phyloP scores from a whole-genome alignment of 768 basidiomycete genomes.

The Macrocybe gigantea region DNA sequence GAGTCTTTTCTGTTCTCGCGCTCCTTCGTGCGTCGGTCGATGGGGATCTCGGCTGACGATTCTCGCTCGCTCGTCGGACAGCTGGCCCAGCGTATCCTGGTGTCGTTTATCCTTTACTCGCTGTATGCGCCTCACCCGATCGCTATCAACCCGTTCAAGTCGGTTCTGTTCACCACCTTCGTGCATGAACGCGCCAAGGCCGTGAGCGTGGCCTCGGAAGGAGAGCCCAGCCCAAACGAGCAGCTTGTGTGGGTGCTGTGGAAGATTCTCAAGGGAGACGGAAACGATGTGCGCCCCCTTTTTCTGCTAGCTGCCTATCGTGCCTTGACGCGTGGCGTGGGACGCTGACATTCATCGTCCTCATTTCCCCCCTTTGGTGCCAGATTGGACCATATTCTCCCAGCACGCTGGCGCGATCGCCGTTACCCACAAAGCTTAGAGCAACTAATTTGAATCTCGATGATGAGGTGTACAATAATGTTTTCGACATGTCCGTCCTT shows the following conservation, averaged over 20 bases:
- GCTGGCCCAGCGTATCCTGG: conserved; percentile 72
- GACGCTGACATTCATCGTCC: not conserved
- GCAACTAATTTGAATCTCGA: conserved; percentile 67
- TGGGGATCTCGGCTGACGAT: conserved; percentile 1
- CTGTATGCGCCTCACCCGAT: conserved; percentile 79
- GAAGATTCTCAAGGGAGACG: conserved; percentile 82
- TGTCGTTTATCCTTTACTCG: conserved; percentile 74
- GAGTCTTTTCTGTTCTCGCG: conserved; percentile 11
- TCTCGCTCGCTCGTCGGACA: conserved; percentile 17
- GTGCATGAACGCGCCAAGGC: conserved; percentile 63
- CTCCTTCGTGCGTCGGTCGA: conserved; percentile 6
- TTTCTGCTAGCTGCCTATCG: not conserved
- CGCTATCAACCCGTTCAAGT: conserved; percentile 77
- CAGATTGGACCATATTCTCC: conserved; percentile 83
- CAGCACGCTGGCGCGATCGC: conserved; percentile 65
- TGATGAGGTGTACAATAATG: conserved; percentile 50
- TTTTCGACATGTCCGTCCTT: conserved; percentile 39
- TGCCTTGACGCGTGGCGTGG: not conserved
- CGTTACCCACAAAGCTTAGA: conserved; percentile 69
- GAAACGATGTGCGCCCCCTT: conserved; percentile 57
- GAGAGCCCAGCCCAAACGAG: conserved; percentile 56
- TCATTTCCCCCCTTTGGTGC: not conserved
- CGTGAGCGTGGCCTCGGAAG: conserved; percentile 38
- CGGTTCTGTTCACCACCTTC: conserved; percentile 63
- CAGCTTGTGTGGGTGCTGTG: conserved; percentile 83